Conservation (phyloP, 2,329 filamentous ascomycete species). For the Atkinsonella texensis region DNA sequence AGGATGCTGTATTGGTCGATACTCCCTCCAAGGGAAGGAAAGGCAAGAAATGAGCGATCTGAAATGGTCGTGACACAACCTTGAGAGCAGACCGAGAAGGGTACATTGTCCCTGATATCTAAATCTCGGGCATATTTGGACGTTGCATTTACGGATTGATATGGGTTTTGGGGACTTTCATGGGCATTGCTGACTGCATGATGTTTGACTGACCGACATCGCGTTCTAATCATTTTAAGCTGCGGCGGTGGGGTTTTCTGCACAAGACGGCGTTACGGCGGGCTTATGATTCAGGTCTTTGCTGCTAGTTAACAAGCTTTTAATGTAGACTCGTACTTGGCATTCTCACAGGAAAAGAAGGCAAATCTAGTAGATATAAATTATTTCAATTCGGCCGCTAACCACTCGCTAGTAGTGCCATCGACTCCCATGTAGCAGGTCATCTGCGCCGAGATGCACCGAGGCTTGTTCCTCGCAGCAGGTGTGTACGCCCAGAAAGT, state of each 20-base stretch:
- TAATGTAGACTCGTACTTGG: not conserved
- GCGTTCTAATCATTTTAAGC: not conserved
- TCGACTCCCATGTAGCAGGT: not conserved
- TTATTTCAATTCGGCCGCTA: not conserved
- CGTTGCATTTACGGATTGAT: not conserved
- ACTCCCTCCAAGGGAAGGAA: conserved; percentile 46
- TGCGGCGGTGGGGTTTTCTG: not conserved
- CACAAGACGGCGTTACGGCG: conserved; percentile 1
- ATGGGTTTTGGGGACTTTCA: no score
- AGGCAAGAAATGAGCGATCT: conserved; percentile 30
- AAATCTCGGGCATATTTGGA: not conserved
- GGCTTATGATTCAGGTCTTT: not conserved
- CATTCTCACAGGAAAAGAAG: no score
- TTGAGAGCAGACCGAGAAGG: not conserved
- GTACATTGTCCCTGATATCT: not conserved
- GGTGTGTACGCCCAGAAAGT: not conserved
- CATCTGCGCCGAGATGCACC: not conserved
- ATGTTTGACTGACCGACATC: not conserved
- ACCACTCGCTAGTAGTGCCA: not conserved
- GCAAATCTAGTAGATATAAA: not conserved
- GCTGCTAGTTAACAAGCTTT: not conserved
- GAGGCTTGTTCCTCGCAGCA: not conserved
- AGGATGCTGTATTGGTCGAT: conserved; percentile 62
- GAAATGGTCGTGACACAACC: no score
- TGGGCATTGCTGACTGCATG: not conserved